Evolutionary conservation across 2,329 filamentous ascomycete genomes (phyloP), one percentile per base, ranked within the genome.

Genomic region (Xylaria sp.): DNA sequence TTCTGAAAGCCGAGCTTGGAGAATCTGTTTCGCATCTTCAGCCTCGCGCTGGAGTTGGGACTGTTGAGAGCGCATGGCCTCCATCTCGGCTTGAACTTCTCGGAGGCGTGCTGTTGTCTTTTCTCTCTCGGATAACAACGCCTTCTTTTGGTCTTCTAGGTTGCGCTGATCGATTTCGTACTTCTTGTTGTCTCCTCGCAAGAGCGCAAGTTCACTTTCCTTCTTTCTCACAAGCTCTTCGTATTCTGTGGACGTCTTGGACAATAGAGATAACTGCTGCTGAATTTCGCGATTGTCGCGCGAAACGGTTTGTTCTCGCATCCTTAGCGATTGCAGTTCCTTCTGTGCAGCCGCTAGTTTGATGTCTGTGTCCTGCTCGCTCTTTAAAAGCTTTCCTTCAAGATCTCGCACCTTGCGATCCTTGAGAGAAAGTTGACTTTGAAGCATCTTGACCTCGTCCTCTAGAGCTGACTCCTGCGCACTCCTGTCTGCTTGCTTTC

Each of bases 201-300:
- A 83, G 47, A 98, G 84, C 0, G 90, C 85, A 19, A 99, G 82
- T 73, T 99, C 96, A 75, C 94, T 97, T 74, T 99, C 95, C 75
- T 98, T 99, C 62, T 91, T 89, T 23, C 93, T 87, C 23, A 99
- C 90, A 45, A 98, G 85, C 71, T 98, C 94, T 77, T 99, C 95
- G 68, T 97, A 98, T 73, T 94, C 92, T 0, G 93, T 96, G 0
- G 94, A 97, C 0, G 94, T 97, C 51, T 92, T 89, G 0, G 95
- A 95, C 17, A 99, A 82, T 68, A 97, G 89, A 0, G 91, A 86
- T 56, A 99, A 88, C 71, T 97, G 93, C 70, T 93, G 87, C 57
- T 96, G 90, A 49, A 96, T 87, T 46, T 91, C 88, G 12, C 88
- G 86, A 69, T 96, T 96, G 73, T 99, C 94, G 4, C 89, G 87